Evolutionary conservation across 2,329 filamentous ascomycete genomes (phyloP).

Genomic region (Metarhizium robertsii): DNA sequence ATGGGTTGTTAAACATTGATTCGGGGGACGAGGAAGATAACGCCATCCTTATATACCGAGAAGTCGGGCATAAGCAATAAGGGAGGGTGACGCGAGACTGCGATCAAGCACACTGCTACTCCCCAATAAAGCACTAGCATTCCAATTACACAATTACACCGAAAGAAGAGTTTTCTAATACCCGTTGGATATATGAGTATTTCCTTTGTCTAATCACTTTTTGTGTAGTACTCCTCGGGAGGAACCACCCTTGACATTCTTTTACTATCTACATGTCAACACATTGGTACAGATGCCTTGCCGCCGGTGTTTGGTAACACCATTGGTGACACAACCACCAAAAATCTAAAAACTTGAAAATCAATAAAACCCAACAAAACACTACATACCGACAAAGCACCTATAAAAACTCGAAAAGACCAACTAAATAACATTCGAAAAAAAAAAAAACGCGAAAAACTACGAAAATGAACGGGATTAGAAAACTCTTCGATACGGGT

Average conservation of each 20-base stretch:
- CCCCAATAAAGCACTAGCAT: not conserved
- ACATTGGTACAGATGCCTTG: not conserved
- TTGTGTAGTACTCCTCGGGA: not conserved
- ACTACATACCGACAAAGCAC: not conserved
- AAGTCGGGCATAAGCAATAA: not conserved
- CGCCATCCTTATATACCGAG: slow-evolving; percentile 14
- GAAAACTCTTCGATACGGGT: slow-evolving; percentile 10
- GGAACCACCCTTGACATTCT: not conserved
- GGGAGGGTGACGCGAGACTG: not conserved
- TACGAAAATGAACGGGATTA: not conserved
- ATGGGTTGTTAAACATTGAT: slow-evolving; percentile 38
- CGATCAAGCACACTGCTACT: not conserved
- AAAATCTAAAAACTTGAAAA: not conserved
- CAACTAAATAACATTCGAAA: slow-evolving; percentile 7
- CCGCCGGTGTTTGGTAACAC: not conserved
- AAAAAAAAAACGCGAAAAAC: slow-evolving; percentile 8
- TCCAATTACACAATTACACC: not conserved
- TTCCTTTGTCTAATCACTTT: not conserved
- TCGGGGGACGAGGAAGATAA: slow-evolving; percentile 23
- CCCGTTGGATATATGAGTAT: not conserved
- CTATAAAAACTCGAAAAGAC: slow-evolving; percentile 7
- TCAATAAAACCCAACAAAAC: slow-evolving; percentile 1
- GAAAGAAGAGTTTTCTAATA: not conserved
- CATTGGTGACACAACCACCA: not conserved
- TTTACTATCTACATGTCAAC: not conserved